Conservation (phyloP, 805 yeast genomes). For the Starmera caribaea region DNA sequence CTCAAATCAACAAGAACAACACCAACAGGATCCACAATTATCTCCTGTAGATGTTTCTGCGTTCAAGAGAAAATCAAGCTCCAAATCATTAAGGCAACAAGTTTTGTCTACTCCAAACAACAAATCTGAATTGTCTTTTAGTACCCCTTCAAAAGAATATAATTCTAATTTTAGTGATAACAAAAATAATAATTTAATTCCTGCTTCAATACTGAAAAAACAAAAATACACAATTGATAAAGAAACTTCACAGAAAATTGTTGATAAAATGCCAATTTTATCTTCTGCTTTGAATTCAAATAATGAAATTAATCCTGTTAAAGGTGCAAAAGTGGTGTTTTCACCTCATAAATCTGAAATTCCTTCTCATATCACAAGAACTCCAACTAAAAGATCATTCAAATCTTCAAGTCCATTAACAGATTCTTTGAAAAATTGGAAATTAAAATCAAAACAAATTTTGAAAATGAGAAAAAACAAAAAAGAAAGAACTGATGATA, state of each 20-base stretch:
- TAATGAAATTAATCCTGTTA: conserved; percentile 23
- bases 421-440: conserved; percentile 11
- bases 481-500: conserved; percentile 1
- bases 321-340: conserved; percentile 23
- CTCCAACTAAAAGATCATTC: conserved; percentile 1
- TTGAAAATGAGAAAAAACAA: not conserved
- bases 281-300: conserved; percentile 12
- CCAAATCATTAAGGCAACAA: not conserved
- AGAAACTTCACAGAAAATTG: conserved; percentile 10
- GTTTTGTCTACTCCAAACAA: not conserved
- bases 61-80: not conserved
- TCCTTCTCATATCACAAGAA: not conserved
- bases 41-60: not conserved
- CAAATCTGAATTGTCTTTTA: too few relatives aligned
- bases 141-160: too few relatives aligned
- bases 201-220: conserved; percentile 14
- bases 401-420: conserved; percentile 16
- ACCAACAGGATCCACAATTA: not conserved
- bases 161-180: not conserved
- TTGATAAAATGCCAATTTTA: conserved; percentile 14
- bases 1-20: conserved; percentile 8
- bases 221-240: conserved; percentile 9
- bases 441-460: not conserved
- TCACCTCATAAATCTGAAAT: conserved; percentile 24
- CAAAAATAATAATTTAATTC: not conserved